These are phyloP conservation scores for Hygrocybe punicea DNA, from an alignment of 768 basidiomycete species.

Conservation along the genomic window DNA sequence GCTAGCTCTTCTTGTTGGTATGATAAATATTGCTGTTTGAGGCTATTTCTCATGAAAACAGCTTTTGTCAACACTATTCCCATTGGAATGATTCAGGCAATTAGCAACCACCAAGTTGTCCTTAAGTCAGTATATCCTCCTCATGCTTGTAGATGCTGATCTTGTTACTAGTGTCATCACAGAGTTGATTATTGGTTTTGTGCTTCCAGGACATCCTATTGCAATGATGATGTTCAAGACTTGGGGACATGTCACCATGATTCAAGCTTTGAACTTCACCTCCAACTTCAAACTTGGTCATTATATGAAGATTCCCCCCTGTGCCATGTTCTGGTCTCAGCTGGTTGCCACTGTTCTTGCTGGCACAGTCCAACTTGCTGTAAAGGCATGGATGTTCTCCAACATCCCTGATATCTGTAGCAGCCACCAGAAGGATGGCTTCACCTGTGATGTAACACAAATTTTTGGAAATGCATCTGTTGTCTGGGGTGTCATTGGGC, in stretches of 20 bases:
- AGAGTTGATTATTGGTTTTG: constrained; percentile 77
- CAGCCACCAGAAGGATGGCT: no score
- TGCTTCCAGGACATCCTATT: constrained; percentile 72
- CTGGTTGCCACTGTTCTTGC: constrained; percentile 63
- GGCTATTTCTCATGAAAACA: no score
- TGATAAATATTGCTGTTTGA: no score
- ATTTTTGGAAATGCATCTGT: constrained; percentile 79
- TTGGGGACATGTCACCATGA: no score
- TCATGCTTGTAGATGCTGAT: no score
- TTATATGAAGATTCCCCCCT: constrained; percentile 73
- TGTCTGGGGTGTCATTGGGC: constrained; percentile 79
- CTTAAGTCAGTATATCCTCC: constrained; percentile 25
- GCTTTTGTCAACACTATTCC: no score
- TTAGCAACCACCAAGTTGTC: constrained; percentile 43
- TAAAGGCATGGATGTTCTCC: constrained; percentile 74
- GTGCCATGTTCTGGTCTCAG: constrained; percentile 22
- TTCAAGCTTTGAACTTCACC: constrained; percentile 65
- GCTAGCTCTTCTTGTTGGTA: no score
- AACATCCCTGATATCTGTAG: no score
- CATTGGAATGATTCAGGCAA: constrained; percentile 78
- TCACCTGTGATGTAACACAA: constrained; percentile 65
- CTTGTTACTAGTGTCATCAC: constrained; percentile 74
- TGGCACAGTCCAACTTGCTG: constrained; percentile 69
- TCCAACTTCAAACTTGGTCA: constrained; percentile 79
- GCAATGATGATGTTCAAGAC: constrained; percentile 88